Evolutionary conservation across 176 grass and related monocot species (phyloP), one percentile per base, ranked within the genome.

Genomic region (Oryza longistaminata): DNA sequence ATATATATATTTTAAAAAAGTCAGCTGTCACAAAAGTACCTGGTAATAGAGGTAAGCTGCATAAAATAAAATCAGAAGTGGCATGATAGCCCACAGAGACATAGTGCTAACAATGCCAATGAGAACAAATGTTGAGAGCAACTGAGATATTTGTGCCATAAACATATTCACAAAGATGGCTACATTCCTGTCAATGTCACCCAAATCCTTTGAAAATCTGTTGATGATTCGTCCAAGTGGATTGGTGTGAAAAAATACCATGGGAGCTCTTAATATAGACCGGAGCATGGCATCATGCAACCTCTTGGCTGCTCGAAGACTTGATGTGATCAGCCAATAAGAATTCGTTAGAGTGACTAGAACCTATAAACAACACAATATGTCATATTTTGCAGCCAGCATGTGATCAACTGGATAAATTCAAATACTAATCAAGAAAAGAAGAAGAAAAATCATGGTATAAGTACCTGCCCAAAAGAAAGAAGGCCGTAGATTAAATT

Each of bases 241-340:
- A 80, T 99, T 99, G 64, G 96, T 99, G 73, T 96, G 96, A 73
- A 99, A 99, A 86, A 99, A 99, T 82, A 94, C 81, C 96, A 99
- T 99, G 52, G 96, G 96, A 75, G 88, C 96, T 92, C 93, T 93
- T 86, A 99, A 94, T 90, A 96, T 99, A 67, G 96, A 96, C 73
- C 82, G 87, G 64, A 99, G 96, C 93, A 99, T 96, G 52, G 90
- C 73, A 71, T 99, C 96, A 81, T 99, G 96, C 68, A 99, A 87
- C 64, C 88, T 92, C 81, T 88, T 99, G 43, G 96, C 90, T 29
- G 93, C 96, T 83, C 75, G 75, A 44, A 99, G 88, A 91, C 90
- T 99, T 91, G 96, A 90, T 42, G 86, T 58, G 68, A 99, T 84
- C 77, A 99, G 83, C 96, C 91, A 99, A 65, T 94, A 99, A 60